Conservation (phyloP, 2,329 filamentous ascomycete species). For the Penicillium sp. region DNA sequence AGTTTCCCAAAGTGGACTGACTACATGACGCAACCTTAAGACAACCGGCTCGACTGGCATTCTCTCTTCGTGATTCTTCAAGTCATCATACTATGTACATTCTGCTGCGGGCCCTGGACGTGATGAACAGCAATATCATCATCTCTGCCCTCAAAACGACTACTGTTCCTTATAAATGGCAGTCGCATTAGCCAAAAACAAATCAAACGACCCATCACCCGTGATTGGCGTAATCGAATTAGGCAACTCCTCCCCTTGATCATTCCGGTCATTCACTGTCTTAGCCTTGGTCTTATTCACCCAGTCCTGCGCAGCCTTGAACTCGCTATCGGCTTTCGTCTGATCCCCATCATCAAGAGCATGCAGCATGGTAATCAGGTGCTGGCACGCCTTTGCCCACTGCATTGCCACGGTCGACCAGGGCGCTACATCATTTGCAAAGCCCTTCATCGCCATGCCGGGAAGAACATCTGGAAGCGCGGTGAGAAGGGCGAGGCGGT, state of each 20-base stretch:
- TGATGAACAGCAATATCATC: not conserved
- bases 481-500: slow-evolving; percentile 9
- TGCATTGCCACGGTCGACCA: slow-evolving; percentile 23
- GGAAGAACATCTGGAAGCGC: slow-evolving; percentile 13
- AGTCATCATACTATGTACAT: not conserved
- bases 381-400: slow-evolving; percentile 21
- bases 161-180: slow-evolving; percentile 3
- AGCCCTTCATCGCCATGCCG: slow-evolving; percentile 18
- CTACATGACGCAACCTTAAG: not conserved
- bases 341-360: slow-evolving; percentile 16
- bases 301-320: slow-evolving; percentile 16
- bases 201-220: slow-evolving; percentile 8
- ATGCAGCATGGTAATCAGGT: slow-evolving; percentile 21
- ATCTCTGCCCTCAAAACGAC: not conserved
- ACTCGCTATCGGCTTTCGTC: slow-evolving; percentile 19
- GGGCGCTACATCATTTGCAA: slow-evolving; percentile 18
- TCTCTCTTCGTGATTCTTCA: not conserved
- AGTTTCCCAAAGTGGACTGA: not conserved
- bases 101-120: not conserved
- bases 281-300: slow-evolving; percentile 21
- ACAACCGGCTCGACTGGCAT: not conserved
- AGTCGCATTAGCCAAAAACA: slow-evolving; percentile 6
- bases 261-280: slow-evolving; percentile 19
- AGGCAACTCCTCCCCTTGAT: slow-evolving; percentile 10
- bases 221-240: slow-evolving; percentile 6